Percentiles rank a stretch among this genome's conserved stretches.
Conservation (phyloP, 1,284 basidiomycete genomes). For the Naganishia albida region DNA sequence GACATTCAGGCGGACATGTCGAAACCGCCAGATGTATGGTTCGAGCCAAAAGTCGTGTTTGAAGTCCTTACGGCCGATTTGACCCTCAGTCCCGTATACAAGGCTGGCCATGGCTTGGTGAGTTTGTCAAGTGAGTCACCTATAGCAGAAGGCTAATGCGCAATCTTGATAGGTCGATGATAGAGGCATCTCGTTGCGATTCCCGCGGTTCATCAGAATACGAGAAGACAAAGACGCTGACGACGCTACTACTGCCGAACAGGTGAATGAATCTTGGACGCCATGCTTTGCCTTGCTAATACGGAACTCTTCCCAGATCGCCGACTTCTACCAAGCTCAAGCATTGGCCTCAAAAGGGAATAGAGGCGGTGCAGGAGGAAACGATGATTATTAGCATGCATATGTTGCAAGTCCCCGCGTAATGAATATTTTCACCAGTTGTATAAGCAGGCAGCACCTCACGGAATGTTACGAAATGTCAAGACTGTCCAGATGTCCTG, state of each 20-base stretch:
- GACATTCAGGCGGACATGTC: slow-evolving; percentile 83
- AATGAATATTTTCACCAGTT: background rate
- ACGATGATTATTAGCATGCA: slow-evolving; percentile 71
- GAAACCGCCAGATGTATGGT: slow-evolving; percentile 85
- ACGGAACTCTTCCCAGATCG: slow-evolving; percentile 65
- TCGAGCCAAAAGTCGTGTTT: slow-evolving; percentile 94
- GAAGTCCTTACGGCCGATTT: slow-evolving; percentile 97
- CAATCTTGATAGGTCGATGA: slow-evolving; percentile 70
- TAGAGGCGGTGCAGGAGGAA: slow-evolving; percentile 60
- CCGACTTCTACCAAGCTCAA: slow-evolving; percentile 92
- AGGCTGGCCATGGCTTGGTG: slow-evolving; percentile 92
- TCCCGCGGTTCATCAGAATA: slow-evolving; percentile 88
- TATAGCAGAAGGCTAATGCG: slow-evolving; percentile 1
- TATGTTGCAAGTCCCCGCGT: background rate
- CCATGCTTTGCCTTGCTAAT: too few relatives aligned
- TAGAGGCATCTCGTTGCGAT: slow-evolving; percentile 89
- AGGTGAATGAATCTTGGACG: slow-evolving; percentile 58
- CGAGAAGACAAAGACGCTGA: slow-evolving; percentile 92
- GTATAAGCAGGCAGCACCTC: slow-evolving; percentile 3
- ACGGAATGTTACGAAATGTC: background rate
- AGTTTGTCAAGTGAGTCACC: slow-evolving; percentile 46
- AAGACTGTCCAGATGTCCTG: too few relatives aligned
- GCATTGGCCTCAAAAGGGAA: slow-evolving; percentile 72
- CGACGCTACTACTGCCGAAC: slow-evolving; percentile 88
- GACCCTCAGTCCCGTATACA: slow-evolving; percentile 88